Conservation (phyloP, 345 rosid genomes). For the Clausena lansium region DNA sequence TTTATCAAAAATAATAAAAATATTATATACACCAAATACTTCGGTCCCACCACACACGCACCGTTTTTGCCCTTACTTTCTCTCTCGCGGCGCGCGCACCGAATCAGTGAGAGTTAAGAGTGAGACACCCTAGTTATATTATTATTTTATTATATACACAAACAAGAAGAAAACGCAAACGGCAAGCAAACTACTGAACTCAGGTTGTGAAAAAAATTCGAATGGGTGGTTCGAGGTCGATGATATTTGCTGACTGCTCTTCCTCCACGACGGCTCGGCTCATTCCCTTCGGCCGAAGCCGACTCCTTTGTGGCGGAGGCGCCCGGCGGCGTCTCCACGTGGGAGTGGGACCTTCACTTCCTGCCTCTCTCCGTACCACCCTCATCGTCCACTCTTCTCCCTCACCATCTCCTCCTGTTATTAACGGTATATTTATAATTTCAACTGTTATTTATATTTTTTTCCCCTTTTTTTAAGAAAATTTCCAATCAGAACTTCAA, state of each 20-base stretch:
- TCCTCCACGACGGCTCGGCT: slow-evolving; percentile 43
- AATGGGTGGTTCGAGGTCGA: slow-evolving; percentile 37
- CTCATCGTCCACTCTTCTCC: slow-evolving; percentile 28
- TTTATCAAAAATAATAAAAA: too few species aligned
- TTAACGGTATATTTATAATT: slow-evolving; percentile 21
- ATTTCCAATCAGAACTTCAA: too few species aligned
- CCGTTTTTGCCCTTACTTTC: too few species aligned
- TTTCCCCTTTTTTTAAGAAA: not conserved
- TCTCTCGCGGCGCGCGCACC: too few species aligned
- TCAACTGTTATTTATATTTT: not conserved
- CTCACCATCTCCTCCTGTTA: slow-evolving; percentile 23
- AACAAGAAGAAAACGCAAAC: too few species aligned
- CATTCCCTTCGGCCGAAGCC: slow-evolving; percentile 31
- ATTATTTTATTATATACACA: too few species aligned
- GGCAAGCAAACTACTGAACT: too few species aligned
- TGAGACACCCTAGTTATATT: too few species aligned
- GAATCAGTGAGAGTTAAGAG: too few species aligned
- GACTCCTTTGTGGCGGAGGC: not conserved
- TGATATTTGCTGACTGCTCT: slow-evolving; percentile 42
- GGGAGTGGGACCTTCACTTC: slow-evolving; percentile 12
- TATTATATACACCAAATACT: too few species aligned
- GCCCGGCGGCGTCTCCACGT: slow-evolving; percentile 31
- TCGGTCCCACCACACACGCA: too few species aligned
- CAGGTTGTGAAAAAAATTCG: not conserved
- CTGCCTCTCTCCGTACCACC: slow-evolving; percentile 9